phyloP scores from a whole-genome alignment of 108 stramenopile genomes.

The Pseudonitzschia delicatissima region DNA sequence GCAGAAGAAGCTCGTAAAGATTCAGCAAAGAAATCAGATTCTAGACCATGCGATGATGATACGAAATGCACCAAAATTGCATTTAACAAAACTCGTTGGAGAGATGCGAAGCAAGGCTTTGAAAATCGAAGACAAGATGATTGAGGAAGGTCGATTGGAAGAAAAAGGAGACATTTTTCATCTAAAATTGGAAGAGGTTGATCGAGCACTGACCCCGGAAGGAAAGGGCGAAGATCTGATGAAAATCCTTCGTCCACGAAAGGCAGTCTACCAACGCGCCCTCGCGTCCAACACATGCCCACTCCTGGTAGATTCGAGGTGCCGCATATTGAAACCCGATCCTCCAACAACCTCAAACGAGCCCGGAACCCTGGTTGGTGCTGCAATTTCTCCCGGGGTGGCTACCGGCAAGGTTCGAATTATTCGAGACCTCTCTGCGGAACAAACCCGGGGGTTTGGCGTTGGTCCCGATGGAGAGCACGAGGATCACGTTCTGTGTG shows the following conservation, averaged over 20 bases:
- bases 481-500: not conserved
- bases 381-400: not conserved
- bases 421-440: not conserved
- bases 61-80: slow-evolving; percentile 1
- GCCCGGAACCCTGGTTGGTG: not conserved
- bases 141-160: not conserved
- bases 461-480: too few relatives aligned
- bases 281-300: not conserved
- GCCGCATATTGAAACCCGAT: slow-evolving; percentile 2
- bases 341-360: not conserved
- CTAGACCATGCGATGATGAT: not conserved
- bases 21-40: not conserved
- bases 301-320: not conserved
- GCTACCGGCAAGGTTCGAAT: slow-evolving; percentile 3
- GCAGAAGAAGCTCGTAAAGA: not conserved
- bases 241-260: not conserved
- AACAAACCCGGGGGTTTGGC: too few relatives aligned
- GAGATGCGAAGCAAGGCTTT: not conserved
- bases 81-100: not conserved
- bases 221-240: not conserved
- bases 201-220: not conserved
- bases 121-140: not conserved
- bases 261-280: not conserved
- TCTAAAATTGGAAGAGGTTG: not conserved
- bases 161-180: not conserved